A percentile compares a stretch with the other conserved stretches of the same genome.
These are phyloP conservation scores for Grosmannia penicillata DNA, from an alignment of 2,329 filamentous ascomycete genomes.

Conservation along the genomic window DNA sequence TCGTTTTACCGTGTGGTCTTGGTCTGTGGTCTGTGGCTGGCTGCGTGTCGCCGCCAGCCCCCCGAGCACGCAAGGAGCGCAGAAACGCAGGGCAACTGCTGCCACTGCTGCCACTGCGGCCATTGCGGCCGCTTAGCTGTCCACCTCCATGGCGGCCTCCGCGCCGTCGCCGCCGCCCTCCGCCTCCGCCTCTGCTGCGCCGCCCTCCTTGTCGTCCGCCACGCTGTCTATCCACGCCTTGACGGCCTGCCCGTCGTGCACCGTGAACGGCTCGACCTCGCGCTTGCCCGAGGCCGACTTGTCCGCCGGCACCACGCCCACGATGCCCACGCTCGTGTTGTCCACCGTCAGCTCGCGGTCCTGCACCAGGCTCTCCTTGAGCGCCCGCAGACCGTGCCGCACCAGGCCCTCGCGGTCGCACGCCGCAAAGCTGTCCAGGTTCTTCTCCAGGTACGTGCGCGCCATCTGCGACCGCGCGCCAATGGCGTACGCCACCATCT, in stretches of 20 bases:
- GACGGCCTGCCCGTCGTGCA: constrained; percentile 81
- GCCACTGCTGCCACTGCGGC: too few species aligned
- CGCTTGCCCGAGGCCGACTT: constrained; percentile 34
- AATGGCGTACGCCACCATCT: constrained; percentile 94
- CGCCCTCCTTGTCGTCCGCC: constrained; percentile 37
- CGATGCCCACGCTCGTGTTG: constrained; percentile 84
- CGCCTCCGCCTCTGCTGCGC: constrained; percentile 24
- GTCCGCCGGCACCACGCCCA: constrained; percentile 50
- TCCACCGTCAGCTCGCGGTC: constrained; percentile 96
- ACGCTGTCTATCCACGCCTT: constrained; percentile 71
- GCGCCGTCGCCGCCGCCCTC: constrained; percentile 21
- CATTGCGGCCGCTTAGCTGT: constrained; percentile 17
- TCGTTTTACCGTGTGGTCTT: too few species aligned
- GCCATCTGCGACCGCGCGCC: constrained; percentile 96
- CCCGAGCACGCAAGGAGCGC: too few species aligned
- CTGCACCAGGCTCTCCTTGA: constrained; percentile 92
- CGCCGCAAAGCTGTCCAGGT: constrained; percentile 68
- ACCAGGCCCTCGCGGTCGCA: constrained; percentile 74
- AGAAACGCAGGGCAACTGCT: too few species aligned
- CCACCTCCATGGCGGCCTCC: constrained; percentile 26
- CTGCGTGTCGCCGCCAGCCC: too few species aligned
- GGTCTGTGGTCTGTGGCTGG: background rate
- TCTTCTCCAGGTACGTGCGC: constrained; percentile 86
- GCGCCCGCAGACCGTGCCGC: constrained; percentile 72
- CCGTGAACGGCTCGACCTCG: constrained; percentile 65